These are phyloP conservation scores for Penicillium expansum DNA, from an alignment of 2,329 filamentous ascomycete species.

Conservation along the genomic window DNA sequence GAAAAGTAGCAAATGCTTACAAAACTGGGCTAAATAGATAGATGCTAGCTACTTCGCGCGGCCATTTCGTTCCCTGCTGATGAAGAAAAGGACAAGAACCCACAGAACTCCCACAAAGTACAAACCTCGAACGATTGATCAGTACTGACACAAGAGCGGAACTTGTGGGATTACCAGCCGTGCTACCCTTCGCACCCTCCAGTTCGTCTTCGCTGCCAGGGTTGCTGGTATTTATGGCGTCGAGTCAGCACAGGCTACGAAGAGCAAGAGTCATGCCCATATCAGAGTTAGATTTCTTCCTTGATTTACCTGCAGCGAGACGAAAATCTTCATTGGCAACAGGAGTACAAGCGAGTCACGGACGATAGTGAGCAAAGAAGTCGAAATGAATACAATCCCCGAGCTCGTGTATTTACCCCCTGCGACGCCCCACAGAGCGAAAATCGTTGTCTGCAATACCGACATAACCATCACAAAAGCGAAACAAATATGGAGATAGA, in stretches of 20 bases:
- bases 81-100: background rate
- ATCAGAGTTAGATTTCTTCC: background rate
- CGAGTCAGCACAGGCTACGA: too few relatives aligned
- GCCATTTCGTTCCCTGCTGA: background rate
- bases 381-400: background rate
- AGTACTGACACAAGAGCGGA: too few relatives aligned
- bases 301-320: background rate
- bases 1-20: background rate
- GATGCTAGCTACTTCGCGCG: background rate
- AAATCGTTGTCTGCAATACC: background rate
- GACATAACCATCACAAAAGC: background rate
- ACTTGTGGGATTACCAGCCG: too few relatives aligned
- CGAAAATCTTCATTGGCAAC: too few relatives aligned
- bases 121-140: too few relatives aligned
- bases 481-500: background rate
- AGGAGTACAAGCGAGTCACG: background rate
- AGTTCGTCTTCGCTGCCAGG: too few relatives aligned
- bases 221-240: too few relatives aligned
- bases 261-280: too few relatives aligned
- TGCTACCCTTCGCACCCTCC: too few relatives aligned
- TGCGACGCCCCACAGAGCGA: background rate
- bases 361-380: background rate
- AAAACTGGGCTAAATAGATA: background rate
- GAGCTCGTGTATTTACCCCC: background rate
- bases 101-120: background rate